Base-by-base conservation (phyloP, 805 yeast genomes). In the Ogataea kodamae region DNA sequence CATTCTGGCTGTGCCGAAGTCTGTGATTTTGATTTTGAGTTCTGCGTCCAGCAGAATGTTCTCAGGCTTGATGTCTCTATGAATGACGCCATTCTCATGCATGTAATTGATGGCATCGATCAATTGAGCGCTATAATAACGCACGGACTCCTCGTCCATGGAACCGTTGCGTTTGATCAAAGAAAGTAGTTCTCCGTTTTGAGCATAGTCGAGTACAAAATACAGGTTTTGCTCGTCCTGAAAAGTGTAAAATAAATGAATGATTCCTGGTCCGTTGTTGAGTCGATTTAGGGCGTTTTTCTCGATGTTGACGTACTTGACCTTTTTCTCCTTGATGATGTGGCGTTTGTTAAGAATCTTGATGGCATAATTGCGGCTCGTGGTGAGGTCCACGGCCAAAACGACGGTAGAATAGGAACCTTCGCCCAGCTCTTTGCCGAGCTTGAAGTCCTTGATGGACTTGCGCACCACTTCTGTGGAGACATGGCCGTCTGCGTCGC, bases 341-440 rank as follows among this genome's bases (percentile, higher is more conserved):
- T 84, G 90, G 37, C 81, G 70, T 54, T 84, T 84, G 54, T 80
- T 87, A 36, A 84, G 61, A 3, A 83, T 74, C 54, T 84, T 84
- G 8, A 84, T 80, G 2, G 95, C 95, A 54, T 78, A 84, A 61
- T 76, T 59, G 54, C 67, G 58, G 49, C 74, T 64, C 8, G 82
- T 78, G 42, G 76, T 74, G 10, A 71, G 52, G 52, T 90, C 98
- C 2, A 81, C 67, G 1, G 95, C 98, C 36, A 87, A 77, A 43
- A 78, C 80, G 7, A 90, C 99, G 0, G 95, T 87, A 3, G 97
- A 89, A 55, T 90, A 92, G 3, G 97, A 87, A 2, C 99, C 99
- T 57, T 88, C 96, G 2, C 99, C 99, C 11, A 92, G 68, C 17
- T 80, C 79, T 22, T 83, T 78, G 10, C 96, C 96, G 49, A 92